phyloP scores from a whole-genome alignment of 352 stramenopile genomes.

The Phytophthora colocasiae region DNA sequence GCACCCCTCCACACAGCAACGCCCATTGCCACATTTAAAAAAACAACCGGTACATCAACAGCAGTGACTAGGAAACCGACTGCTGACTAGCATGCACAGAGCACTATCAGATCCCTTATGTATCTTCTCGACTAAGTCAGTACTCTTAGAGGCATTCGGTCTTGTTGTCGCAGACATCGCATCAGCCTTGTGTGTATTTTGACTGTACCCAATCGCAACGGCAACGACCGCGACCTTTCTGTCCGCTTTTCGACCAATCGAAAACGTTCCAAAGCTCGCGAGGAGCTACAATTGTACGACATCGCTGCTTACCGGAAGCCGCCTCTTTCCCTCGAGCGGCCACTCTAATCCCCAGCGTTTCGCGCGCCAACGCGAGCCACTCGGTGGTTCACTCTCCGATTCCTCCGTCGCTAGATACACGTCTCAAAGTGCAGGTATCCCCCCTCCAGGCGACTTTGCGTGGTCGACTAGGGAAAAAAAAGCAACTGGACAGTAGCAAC shows the following conservation, averaged over 20 bases:
- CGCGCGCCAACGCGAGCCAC: conserved; percentile 9
- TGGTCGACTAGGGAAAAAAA: conserved; percentile 14
- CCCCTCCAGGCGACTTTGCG: too few species aligned
- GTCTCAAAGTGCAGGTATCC: neutral
- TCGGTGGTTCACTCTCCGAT: conserved; percentile 28
- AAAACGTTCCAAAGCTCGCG: conserved; percentile 11
- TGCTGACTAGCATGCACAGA: conserved; percentile 1
- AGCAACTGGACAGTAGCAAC: conserved; percentile 7
- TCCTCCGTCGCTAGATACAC: conserved; percentile 21
- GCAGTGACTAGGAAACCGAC: too few species aligned
- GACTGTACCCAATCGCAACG: conserved; percentile 17
- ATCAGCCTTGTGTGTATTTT: conserved; percentile 13
- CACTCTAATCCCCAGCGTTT: conserved; percentile 23
- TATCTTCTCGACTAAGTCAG: neutral
- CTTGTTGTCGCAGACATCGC: conserved; percentile 27
- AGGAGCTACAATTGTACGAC: conserved; percentile 34
- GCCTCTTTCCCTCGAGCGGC: conserved; percentile 11
- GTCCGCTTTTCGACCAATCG: conserved; percentile 31
- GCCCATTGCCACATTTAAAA: neutral
- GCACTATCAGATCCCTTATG: neutral
- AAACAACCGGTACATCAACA: conserved; percentile 3
- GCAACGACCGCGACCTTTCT: conserved; percentile 25
- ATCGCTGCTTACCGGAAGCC: conserved; percentile 27
- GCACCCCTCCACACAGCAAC: conserved; percentile 9
- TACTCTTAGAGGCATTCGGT: conserved; percentile 2